phyloP scores from a whole-genome alignment of 495 filamentous ascomycete genomes.

The Pseudomonodictys pantanalensis region DNA sequence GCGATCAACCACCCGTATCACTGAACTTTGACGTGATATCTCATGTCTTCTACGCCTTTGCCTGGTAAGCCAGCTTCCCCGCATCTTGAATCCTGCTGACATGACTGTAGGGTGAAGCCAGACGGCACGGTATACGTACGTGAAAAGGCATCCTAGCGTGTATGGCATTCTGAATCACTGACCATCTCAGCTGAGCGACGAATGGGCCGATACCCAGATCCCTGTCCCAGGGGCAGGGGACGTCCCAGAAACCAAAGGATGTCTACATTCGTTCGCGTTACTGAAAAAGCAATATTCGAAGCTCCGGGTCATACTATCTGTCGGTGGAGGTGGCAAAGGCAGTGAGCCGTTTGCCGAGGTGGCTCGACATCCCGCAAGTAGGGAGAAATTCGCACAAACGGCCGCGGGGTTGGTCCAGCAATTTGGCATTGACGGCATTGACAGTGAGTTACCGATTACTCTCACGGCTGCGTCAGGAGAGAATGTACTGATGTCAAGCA shows the following conservation, averaged over 20 bases:
- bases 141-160: not conserved
- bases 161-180: conserved; percentile 1
- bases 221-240: conserved; percentile 66
- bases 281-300: conserved; percentile 73
- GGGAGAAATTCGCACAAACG: conserved; percentile 72
- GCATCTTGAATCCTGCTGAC: conserved; percentile 15
- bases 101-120: conserved; percentile 57
- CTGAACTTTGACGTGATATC: conserved; percentile 67
- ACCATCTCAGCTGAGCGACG: conserved; percentile 69
- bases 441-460: conserved; percentile 57
- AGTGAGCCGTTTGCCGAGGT: conserved; percentile 74
- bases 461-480: not conserved
- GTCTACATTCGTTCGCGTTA: conserved; percentile 69
- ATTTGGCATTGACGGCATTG: conserved; percentile 80
- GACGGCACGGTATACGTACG: conserved; percentile 79
- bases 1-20: conserved; percentile 71
- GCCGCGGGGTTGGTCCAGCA: conserved; percentile 68
- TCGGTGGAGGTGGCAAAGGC: conserved; percentile 79
- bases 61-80: conserved; percentile 50
- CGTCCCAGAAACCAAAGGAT: conserved; percentile 53
- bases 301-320: conserved; percentile 77
- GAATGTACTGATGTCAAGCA: conserved; percentile 38
- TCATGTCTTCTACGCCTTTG: conserved; percentile 89
- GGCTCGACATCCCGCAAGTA: conserved; percentile 56
- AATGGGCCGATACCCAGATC: conserved; percentile 78